Percentiles rank a stretch among this genome's conserved stretches.
These are phyloP conservation scores for Leccinum obscurum DNA, from an alignment of 768 basidiomycete genomes.

Conservation along the genomic window DNA sequence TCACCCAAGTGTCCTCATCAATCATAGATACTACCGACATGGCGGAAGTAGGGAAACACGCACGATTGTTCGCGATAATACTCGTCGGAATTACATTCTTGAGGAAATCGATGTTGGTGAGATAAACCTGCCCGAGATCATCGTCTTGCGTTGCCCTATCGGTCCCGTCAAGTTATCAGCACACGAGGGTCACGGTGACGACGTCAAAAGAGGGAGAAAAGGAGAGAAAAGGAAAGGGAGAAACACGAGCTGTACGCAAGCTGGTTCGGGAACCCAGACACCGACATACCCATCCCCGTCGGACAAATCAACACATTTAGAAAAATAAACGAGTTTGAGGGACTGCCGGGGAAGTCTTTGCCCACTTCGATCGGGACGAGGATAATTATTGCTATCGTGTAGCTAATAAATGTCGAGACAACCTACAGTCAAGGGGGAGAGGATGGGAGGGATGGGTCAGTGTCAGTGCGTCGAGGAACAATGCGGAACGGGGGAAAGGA, in stretches of 20 bases:
- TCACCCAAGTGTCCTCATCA: no score
- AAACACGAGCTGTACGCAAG: constrained; percentile 61
- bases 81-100: constrained; percentile 96
- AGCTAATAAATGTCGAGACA: constrained; percentile 94
- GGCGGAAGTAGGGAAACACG: no score
- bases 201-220: neutral
- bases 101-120: constrained; percentile 53
- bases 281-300: constrained; percentile 97
- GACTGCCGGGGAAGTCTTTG: constrained; percentile 63
- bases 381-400: constrained; percentile 94
- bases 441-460: no score
- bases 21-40: no score
- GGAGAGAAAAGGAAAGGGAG: constrained; percentile 25
- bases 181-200: neutral
- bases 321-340: constrained; percentile 85
- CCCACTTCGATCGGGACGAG: constrained; percentile 98
- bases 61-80: constrained; percentile 55
- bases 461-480: no score
- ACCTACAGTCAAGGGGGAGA: constrained; percentile 35
- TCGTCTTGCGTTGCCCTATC: constrained; percentile 88
- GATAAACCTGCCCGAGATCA: constrained; percentile 49
- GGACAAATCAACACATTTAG: constrained; percentile 92
- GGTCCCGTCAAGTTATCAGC: neutral
- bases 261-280: constrained; percentile 46
- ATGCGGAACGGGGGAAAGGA: no score